Conservation (phyloP, 805 yeast genomes). For the Metschnikowia aberdeeniae region DNA sequence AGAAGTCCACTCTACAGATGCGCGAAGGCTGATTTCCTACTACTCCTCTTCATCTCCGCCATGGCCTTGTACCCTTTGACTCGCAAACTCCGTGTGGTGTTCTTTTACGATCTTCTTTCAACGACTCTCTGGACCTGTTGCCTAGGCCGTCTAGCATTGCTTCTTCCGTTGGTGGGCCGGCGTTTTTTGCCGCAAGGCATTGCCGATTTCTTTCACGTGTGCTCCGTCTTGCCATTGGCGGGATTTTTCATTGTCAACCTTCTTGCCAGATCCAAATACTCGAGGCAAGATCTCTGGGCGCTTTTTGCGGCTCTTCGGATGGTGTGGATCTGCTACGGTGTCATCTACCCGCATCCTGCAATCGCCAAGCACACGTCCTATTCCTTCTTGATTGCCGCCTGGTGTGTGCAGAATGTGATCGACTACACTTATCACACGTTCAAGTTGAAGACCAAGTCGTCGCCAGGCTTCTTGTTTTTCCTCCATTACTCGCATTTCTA, state of each 20-base stretch:
- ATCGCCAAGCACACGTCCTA: slow-evolving; percentile 41
- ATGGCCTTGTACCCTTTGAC: slow-evolving; percentile 40
- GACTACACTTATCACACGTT: slow-evolving; percentile 35
- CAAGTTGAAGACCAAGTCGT: slow-evolving; percentile 29
- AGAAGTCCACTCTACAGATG: neutral
- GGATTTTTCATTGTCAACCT: slow-evolving; percentile 18
- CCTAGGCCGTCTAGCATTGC: slow-evolving; percentile 44
- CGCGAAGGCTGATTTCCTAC: neutral
- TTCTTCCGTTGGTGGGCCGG: slow-evolving; percentile 63
- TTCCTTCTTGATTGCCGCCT: slow-evolving; percentile 33
- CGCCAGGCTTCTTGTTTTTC: slow-evolving; percentile 36
- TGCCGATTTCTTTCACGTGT: slow-evolving; percentile 56
- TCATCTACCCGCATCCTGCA: slow-evolving; percentile 39
- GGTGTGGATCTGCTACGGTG: slow-evolving; percentile 39
- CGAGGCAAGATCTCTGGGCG: slow-evolving; percentile 23
- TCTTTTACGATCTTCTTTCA: slow-evolving; percentile 32
- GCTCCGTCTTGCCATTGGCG: slow-evolving; percentile 31
- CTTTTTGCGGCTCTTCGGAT: slow-evolving; percentile 27
- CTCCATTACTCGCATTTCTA: slow-evolving; percentile 33
- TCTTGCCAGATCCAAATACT: slow-evolving; percentile 3
- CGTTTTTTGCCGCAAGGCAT: slow-evolving; percentile 67
- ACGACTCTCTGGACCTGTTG: slow-evolving; percentile 48
- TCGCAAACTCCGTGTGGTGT: slow-evolving; percentile 27
- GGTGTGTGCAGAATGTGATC: slow-evolving; percentile 33
- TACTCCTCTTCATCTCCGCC: neutral